Evolutionary conservation across 306 rosid species (phyloP).

Genomic region (Bauhinia variegata): DNA sequence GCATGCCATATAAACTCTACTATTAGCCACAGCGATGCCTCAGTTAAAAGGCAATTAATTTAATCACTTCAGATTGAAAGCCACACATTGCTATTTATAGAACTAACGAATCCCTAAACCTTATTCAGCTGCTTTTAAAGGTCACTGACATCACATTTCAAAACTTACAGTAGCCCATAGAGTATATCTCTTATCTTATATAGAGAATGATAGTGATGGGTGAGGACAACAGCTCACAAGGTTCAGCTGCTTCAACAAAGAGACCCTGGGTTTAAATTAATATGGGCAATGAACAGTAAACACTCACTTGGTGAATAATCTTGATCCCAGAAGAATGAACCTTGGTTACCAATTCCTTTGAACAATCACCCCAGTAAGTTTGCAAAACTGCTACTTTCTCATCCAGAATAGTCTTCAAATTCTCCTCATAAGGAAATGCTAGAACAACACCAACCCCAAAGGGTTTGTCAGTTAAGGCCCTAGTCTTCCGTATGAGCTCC

Average conservation of each 20-base stretch:
- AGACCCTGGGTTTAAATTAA: not conserved
- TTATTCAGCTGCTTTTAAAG: slow-evolving; percentile 1
- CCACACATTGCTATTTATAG: not conserved
- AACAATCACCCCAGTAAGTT: slow-evolving; percentile 80
- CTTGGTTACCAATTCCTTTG: slow-evolving; percentile 58
- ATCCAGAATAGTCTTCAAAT: slow-evolving; percentile 66
- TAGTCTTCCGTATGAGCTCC: slow-evolving; percentile 66
- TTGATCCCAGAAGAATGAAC: slow-evolving; percentile 81
- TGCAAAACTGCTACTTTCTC: slow-evolving; percentile 82
- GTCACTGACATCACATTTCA: not conserved
- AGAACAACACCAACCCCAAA: slow-evolving; percentile 81
- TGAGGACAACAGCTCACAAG: not conserved
- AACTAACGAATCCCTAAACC: not conserved
- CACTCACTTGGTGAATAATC: slow-evolving; percentile 80
- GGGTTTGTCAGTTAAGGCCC: slow-evolving; percentile 73
- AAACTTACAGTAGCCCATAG: too few relatives aligned
- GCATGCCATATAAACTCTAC: slow-evolving; percentile 18
- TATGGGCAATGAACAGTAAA: slow-evolving; percentile 2
- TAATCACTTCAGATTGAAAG: not conserved
- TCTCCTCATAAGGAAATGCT: slow-evolving; percentile 78
- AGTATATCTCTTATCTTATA: not conserved
- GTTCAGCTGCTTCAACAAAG: not conserved
- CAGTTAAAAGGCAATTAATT: slow-evolving; percentile 1
- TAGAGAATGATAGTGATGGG: not conserved
- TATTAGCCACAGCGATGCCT: slow-evolving; percentile 19